Base-by-base conservation (phyloP, 2,329 filamentous ascomycete genomes). In the Cercospora sp. region DNA sequence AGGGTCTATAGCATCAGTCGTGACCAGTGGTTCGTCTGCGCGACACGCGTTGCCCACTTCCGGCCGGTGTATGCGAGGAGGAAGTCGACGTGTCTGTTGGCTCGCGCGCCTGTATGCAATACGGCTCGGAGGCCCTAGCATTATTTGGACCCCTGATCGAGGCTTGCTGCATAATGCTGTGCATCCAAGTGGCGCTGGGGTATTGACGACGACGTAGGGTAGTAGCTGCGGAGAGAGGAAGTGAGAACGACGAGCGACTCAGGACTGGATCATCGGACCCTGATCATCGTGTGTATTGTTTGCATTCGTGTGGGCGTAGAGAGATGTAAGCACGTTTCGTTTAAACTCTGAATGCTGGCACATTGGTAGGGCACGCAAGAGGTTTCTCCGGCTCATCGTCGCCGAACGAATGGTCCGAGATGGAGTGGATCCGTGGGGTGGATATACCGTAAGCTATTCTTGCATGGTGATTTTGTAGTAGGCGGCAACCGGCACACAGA, bases 321-420 rank as follows among this genome's bases (percentile, higher is more conserved):
- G 28, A 36, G 28, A 59, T 59, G 57, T 59, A 33, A 36, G 57
- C 57, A 59, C 48, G 48, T 55, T 55, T 55, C 57, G 57, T 36
- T 28, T 48, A 26, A 28, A 61, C 20, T 28, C 42, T 5, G 59
- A 45, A 40, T 61, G 33, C 23, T 55, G 13, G 33, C 33, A 40
- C 33, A 16, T 16, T 36, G 48, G 20, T 13, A 53, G 48, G 48
- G 20, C 48, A 61, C 26, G 26, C 59, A 28, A 45, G 20, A n/a
- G 59, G 13, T 45, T 45, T 28, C 36, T 26, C 36, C 31, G 59
- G 31, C 59, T 45, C 33, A 45, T 30, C 59, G 10, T 48, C 23
- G 59, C 33, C 36, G 23, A 55, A 30, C 48, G 48, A 55, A 55
- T 55, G 48, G 48, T 16, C 48, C 48, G 48, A 55, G 48, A 55